phyloP scores from a whole-genome alignment of 805 yeast species.

The Komagataella kurtzmanii region DNA sequence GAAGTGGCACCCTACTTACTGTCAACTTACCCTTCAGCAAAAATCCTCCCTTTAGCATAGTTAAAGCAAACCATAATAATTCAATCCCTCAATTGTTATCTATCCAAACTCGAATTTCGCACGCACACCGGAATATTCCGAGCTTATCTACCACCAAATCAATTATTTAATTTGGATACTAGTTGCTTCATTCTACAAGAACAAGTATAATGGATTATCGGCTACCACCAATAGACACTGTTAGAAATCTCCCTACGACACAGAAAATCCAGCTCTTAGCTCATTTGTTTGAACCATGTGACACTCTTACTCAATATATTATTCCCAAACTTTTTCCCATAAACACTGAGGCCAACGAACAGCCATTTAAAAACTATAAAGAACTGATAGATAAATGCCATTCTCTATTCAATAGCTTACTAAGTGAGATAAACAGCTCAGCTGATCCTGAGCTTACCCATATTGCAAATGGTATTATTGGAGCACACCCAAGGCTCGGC shows the following conservation, averaged over 20 bases:
- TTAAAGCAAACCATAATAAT: too few species aligned
- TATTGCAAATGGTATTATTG: conserved; percentile 37
- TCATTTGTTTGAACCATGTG: conserved; percentile 56
- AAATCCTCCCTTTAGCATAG: too few species aligned
- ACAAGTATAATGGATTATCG: conserved; percentile 3
- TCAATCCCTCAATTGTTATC: not conserved
- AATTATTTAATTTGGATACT: not conserved
- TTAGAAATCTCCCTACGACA: conserved; percentile 10
- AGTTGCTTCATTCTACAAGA: not conserved
- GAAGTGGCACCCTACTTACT: too few species aligned
- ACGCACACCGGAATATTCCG: not conserved
- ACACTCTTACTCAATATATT: conserved; percentile 23
- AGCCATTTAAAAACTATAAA: conserved; percentile 10
- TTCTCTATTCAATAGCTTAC: not conserved
- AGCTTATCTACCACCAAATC: not conserved
- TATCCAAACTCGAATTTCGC: not conserved
- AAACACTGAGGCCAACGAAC: not conserved
- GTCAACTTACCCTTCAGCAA: too few species aligned
- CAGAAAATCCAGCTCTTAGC: conserved; percentile 29
- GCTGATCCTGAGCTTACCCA: not conserved
- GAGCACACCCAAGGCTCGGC: conserved; percentile 87
- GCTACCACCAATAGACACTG: conserved; percentile 18
- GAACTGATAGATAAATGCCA: conserved; percentile 6
- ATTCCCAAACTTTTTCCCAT: conserved; percentile 14
- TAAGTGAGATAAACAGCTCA: not conserved